phyloP scores from a whole-genome alignment of 108 stramenopile genomes.

The Epithemia pelagica region DNA sequence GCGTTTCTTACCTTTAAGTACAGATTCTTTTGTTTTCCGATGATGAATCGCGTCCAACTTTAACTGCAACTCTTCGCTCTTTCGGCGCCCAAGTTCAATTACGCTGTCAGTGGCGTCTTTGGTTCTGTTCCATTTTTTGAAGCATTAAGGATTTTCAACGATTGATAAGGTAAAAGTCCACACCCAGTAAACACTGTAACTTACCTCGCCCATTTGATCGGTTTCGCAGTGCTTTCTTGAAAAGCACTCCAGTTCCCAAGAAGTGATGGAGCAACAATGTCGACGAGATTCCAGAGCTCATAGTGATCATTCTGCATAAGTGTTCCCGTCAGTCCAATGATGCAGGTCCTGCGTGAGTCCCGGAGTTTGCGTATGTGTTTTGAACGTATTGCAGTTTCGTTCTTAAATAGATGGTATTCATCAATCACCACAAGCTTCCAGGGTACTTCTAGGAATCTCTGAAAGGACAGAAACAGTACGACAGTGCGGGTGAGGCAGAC shows the following conservation, averaged over 20 bases:
- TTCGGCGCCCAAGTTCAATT: conserved; percentile 27
- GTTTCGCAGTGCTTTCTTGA: conserved; percentile 29
- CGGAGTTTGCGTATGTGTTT: conserved; percentile 31
- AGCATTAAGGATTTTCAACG: too few relatives aligned
- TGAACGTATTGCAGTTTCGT: conserved; percentile 11
- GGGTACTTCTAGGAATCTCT: neutral
- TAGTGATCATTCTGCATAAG: conserved; percentile 67
- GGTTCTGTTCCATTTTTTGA: conserved; percentile 16
- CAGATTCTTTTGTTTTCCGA: conserved; percentile 53
- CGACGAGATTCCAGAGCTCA: conserved; percentile 68
- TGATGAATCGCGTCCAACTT: conserved; percentile 41
- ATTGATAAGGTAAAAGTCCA: too few relatives aligned
- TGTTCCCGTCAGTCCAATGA: conserved; percentile 55
- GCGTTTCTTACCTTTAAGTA: conserved; percentile 4
- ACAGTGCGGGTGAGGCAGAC: too few relatives aligned
- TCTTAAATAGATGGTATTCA: conserved; percentile 80
- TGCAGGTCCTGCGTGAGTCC: conserved; percentile 13
- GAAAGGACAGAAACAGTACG: too few relatives aligned
- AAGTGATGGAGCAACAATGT: conserved; percentile 56
- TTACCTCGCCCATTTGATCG: conserved; percentile 61
- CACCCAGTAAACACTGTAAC: too few relatives aligned
- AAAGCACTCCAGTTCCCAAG: conserved; percentile 57
- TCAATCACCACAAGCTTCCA: conserved; percentile 83
- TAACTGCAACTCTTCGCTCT: conserved; percentile 31
- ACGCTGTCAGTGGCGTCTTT: conserved; percentile 27